phyloP scores from a whole-genome alignment of 2,329 filamentous ascomycete genomes.

The Penicillium concentricum region DNA sequence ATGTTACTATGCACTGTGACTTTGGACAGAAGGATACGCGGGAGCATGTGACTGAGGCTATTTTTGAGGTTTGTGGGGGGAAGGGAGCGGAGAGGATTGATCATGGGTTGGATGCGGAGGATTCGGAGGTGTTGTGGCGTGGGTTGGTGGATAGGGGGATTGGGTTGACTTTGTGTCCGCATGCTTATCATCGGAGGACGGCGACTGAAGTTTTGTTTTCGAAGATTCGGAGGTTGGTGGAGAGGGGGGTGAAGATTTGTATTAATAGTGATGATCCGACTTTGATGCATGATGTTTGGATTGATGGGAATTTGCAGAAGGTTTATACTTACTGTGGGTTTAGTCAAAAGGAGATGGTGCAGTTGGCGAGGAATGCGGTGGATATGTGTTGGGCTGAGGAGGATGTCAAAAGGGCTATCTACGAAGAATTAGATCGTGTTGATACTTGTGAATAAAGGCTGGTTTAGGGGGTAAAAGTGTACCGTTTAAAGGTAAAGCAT shows the following conservation, averaged over 20 bases:
- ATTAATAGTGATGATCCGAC: constrained; percentile 53
- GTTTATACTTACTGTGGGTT: constrained; percentile 44
- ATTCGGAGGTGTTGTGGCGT: constrained; percentile 33
- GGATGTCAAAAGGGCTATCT: constrained; percentile 33
- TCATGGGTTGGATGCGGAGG: constrained; percentile 44
- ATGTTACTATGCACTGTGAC: constrained; percentile 53
- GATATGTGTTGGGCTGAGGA: constrained; percentile 50
- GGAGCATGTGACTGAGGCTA: constrained; percentile 44
- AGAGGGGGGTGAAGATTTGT: constrained; percentile 48
- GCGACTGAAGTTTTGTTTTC: constrained; percentile 45
- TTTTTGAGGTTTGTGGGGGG: constrained; percentile 33
- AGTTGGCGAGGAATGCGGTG: constrained; percentile 44
- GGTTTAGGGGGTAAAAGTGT: background rate
- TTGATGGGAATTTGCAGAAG: constrained; percentile 50
- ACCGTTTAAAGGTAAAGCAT: no score
- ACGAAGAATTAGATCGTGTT: constrained; percentile 14
- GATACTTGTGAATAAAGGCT: background rate
- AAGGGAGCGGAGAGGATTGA: constrained; percentile 40
- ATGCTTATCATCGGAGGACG: constrained; percentile 42
- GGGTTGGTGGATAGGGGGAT: constrained; percentile 34
- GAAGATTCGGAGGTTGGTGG: constrained; percentile 45
- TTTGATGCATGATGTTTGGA: constrained; percentile 53
- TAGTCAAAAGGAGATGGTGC: constrained; percentile 44
- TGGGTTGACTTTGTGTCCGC: constrained; percentile 46
- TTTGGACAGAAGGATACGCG: constrained; percentile 52